phyloP scores from a whole-genome alignment of 163 green algal species.

The Scenedesmus sp. region DNA sequence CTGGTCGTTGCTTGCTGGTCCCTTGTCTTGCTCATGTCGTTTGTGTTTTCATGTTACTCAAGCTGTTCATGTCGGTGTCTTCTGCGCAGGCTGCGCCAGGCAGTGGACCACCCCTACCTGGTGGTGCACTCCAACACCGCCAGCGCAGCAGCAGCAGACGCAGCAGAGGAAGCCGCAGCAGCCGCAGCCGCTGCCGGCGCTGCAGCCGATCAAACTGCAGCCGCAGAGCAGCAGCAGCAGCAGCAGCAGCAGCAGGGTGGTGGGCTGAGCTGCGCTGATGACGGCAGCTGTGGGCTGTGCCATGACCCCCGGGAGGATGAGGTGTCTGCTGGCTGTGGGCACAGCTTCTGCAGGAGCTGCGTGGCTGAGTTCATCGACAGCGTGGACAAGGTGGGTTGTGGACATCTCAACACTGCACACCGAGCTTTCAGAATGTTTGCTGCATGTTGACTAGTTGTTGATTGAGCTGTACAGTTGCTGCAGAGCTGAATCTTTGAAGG shows the following conservation, averaged over 20 bases:
- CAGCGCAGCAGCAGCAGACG: conserved; percentile 17
- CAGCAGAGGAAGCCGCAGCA: conserved; percentile 16
- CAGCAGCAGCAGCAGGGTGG: conserved; percentile 33
- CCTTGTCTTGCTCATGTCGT: neutral
- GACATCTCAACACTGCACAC: neutral
- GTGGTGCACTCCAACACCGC: conserved; percentile 74
- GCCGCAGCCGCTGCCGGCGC: neutral
- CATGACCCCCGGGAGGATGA: conserved; percentile 83
- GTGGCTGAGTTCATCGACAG: conserved; percentile 56
- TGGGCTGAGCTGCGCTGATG: conserved; percentile 24
- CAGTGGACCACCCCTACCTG: conserved; percentile 91
- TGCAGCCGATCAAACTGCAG: too few species aligned
- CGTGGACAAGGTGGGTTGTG: conserved; percentile 11
- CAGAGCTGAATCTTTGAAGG: too few species aligned
- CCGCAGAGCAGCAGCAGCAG: neutral
- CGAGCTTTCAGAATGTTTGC: neutral
- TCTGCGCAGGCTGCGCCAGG: conserved; percentile 75
- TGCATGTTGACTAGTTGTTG: too few species aligned
- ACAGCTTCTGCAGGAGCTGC: conserved; percentile 88
- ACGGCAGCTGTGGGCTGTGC: conserved; percentile 76
- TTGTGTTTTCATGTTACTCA: neutral
- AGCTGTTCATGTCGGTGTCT: neutral
- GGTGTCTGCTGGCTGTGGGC: conserved; percentile 71
- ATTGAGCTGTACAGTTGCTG: too few species aligned
- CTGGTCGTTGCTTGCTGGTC: too few species aligned